Conservation (phyloP, 371 early-diverging fungal genomes). For the Mortierella sp. region DNA sequence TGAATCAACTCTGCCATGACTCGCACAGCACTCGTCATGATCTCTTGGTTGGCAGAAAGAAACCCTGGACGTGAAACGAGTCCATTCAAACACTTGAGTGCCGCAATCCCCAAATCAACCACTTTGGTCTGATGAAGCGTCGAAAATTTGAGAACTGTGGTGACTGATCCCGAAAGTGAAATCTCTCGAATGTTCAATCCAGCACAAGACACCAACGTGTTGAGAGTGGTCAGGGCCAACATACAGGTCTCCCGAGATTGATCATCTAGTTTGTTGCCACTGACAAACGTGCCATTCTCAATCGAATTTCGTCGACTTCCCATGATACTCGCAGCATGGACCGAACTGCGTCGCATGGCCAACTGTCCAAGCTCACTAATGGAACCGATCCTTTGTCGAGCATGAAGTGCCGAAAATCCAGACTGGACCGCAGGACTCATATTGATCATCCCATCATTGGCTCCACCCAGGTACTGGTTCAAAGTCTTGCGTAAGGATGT, state of each 20-base stretch:
- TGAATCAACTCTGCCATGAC: constrained; percentile 44
- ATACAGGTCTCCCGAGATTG: constrained; percentile 45
- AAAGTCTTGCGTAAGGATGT: constrained; percentile 39
- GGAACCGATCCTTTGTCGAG: constrained; percentile 47
- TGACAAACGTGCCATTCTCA: constrained; percentile 38
- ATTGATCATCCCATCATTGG: not conserved
- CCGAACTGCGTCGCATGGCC: constrained; percentile 45
- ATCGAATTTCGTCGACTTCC: constrained; percentile 35
- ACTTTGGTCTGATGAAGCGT: constrained; percentile 50
- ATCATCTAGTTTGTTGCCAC: constrained; percentile 42
- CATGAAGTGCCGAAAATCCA: constrained; percentile 21
- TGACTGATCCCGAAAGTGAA: constrained; percentile 27
- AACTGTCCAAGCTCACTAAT: constrained; percentile 48
- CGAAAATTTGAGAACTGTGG: constrained; percentile 35
- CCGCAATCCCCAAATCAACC: constrained; percentile 43
- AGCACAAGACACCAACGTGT: constrained; percentile 36
- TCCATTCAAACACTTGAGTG: constrained; percentile 42
- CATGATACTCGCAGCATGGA: constrained; percentile 35
- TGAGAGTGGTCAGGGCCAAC: constrained; percentile 34
- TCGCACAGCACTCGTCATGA: constrained; percentile 37
- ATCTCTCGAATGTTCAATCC: constrained; percentile 38
- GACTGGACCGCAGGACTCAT: constrained; percentile 13
- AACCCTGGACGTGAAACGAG: constrained; percentile 49
- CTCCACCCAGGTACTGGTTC: constrained; percentile 20
- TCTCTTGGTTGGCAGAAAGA: constrained; percentile 44